Evolutionary conservation across 176 grass and related monocot species (phyloP).

Genomic region (Bothriochloa decipiens): DNA sequence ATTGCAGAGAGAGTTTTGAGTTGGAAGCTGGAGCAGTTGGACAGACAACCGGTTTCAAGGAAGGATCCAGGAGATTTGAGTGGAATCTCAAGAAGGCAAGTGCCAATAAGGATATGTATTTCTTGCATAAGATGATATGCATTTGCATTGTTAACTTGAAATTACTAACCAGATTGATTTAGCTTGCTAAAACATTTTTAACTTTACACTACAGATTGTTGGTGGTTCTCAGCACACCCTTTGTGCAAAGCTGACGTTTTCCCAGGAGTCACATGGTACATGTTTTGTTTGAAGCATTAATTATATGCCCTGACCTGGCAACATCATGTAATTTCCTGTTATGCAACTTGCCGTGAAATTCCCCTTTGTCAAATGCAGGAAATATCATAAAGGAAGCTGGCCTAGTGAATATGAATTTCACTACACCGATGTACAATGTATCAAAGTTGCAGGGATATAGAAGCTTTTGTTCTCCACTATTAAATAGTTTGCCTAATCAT

Average conservation of each 20-base stretch:
- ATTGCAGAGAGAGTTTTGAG: constrained; percentile 87
- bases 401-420: constrained; percentile 98
- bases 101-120: constrained; percentile 8
- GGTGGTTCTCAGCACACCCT: constrained; percentile 95
- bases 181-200: not conserved
- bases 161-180: constrained; percentile 4
- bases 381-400: constrained; percentile 95
- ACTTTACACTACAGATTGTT: constrained; percentile 64
- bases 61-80: constrained; percentile 90
- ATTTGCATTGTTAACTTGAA: constrained; percentile 1
- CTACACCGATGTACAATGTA: constrained; percentile 92
- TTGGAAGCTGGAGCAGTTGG: constrained; percentile 89
- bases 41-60: constrained; percentile 92
- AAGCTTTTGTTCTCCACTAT: not conserved
- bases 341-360: not conserved
- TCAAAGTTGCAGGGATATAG: constrained; percentile 79
- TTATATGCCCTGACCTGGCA: constrained; percentile 18
- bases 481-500: not conserved
- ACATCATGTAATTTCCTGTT: not conserved
- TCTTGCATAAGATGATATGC: not conserved
- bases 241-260: constrained; percentile 95
- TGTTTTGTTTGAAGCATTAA: constrained; percentile 24
- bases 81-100: constrained; percentile 97
- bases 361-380: constrained; percentile 57
- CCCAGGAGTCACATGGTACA: constrained; percentile 89